phyloP scores from a whole-genome alignment of 441 rosid genomes.

The Syzygium syzygioides region DNA sequence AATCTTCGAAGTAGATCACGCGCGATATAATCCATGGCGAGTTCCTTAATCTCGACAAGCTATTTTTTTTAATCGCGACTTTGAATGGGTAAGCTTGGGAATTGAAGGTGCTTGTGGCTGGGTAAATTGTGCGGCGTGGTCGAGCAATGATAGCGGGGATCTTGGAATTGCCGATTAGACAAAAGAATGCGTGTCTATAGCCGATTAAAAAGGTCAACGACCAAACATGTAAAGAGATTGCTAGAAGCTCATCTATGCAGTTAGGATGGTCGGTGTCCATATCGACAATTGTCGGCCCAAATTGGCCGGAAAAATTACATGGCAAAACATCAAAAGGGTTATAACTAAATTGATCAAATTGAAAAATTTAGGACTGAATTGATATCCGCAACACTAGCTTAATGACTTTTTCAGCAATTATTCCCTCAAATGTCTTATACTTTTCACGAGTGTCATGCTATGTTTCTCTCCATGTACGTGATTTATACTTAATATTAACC shows the following conservation, averaged over 20 bases:
- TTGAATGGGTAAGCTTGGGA: neutral
- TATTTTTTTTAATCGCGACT: neutral
- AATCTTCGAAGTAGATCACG: neutral
- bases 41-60: neutral
- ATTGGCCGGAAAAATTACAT: neutral
- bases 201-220: neutral
- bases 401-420: neutral
- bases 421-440: neutral
- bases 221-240: neutral
- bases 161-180: neutral
- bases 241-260: neutral
- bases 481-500: neutral
- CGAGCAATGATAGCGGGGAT: neutral
- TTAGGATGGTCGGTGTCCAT: neutral
- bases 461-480: neutral
- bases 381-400: rapidly evolving
- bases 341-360: neutral
- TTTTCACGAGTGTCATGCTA: neutral
- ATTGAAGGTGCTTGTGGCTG: neutral
- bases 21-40: neutral
- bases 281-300: rapidly evolving
- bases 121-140: neutral
- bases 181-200: neutral
- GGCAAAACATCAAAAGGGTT: neutral
- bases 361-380: neutral